phyloP scores from a whole-genome alignment of 495 filamentous ascomycete species.

The Penicillium macrosclerotiorum region DNA sequence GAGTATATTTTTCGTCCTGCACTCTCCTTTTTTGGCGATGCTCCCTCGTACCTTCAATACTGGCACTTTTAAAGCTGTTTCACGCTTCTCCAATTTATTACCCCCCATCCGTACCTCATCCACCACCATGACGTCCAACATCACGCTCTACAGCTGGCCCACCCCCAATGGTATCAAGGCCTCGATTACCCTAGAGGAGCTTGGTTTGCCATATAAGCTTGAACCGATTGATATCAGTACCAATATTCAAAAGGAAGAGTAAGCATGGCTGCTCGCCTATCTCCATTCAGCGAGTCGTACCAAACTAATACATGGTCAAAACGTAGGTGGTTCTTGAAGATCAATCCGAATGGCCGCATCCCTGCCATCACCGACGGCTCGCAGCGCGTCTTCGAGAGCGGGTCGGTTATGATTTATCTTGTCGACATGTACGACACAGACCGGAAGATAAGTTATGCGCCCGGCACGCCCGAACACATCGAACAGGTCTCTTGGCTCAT shows the following conservation, averaged over 20 bases:
- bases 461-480: slow-evolving; percentile 40
- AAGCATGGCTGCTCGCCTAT: slow-evolving; percentile 22
- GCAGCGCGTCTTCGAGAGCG: slow-evolving; percentile 47
- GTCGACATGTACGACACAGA: slow-evolving; percentile 45
- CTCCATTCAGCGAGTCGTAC: not conserved
- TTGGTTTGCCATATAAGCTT: slow-evolving; percentile 64
- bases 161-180: slow-evolving; percentile 58
- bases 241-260: slow-evolving; percentile 68
- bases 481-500: slow-evolving; percentile 47
- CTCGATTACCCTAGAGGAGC: slow-evolving; percentile 78
- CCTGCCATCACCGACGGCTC: slow-evolving; percentile 58
- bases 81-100: slow-evolving; percentile 10
- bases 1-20: not conserved
- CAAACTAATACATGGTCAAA: not conserved
- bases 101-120: slow-evolving; percentile 10
- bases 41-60: slow-evolving; percentile 1
- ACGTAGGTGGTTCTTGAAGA: slow-evolving; percentile 70
- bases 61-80: slow-evolving; percentile 12
- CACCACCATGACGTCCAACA: slow-evolving; percentile 29
- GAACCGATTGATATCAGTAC: slow-evolving; percentile 61
- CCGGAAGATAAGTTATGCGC: slow-evolving; percentile 41
- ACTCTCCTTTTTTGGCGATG: slow-evolving; percentile 10
- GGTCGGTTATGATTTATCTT: slow-evolving; percentile 49
- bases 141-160: slow-evolving; percentile 36
- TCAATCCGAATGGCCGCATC: slow-evolving; percentile 90